These are phyloP conservation scores for Trametes gibbosa DNA, from an alignment of 768 basidiomycete genomes.

Conservation along the genomic window DNA sequence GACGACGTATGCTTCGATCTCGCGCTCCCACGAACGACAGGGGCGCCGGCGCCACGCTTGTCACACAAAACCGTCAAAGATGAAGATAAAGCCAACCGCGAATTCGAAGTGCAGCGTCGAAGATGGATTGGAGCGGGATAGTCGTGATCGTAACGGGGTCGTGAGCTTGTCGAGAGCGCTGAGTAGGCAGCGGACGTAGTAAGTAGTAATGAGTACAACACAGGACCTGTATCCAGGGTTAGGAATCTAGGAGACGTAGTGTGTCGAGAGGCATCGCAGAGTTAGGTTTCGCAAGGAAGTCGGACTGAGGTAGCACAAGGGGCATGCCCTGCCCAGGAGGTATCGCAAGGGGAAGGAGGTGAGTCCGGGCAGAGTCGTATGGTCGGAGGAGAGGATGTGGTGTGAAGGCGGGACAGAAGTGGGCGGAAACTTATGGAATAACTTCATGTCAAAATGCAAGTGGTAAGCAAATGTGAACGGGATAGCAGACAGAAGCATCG, in stretches of 20 bases:
- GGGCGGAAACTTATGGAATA: constrained; percentile 13
- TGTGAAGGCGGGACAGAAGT: neutral
- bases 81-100: neutral
- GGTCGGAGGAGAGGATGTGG: neutral
- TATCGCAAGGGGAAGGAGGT: neutral
- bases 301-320: neutral
- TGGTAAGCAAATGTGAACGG: neutral
- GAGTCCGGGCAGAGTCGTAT: neutral
- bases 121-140: neutral
- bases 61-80: neutral
- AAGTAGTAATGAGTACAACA: constrained; percentile 8
- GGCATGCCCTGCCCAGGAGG: constrained; percentile 2
- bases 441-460: constrained; percentile 11
- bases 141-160: constrained; percentile 21
- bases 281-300: constrained; percentile 2
- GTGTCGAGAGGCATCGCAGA: neutral
- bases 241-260: neutral
- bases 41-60: too few relatives aligned
- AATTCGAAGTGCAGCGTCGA: neutral
- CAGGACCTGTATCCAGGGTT: neutral
- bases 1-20: too few relatives aligned
- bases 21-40: neutral
- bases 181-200: constrained; percentile 2
- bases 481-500: neutral
- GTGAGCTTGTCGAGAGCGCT: constrained; percentile 17